Percentiles rank a stretch among this genome's conserved stretches.
These are phyloP conservation scores for Globisporangium viniferum DNA, from an alignment of 352 stramenopile species.

Conservation along the genomic window DNA sequence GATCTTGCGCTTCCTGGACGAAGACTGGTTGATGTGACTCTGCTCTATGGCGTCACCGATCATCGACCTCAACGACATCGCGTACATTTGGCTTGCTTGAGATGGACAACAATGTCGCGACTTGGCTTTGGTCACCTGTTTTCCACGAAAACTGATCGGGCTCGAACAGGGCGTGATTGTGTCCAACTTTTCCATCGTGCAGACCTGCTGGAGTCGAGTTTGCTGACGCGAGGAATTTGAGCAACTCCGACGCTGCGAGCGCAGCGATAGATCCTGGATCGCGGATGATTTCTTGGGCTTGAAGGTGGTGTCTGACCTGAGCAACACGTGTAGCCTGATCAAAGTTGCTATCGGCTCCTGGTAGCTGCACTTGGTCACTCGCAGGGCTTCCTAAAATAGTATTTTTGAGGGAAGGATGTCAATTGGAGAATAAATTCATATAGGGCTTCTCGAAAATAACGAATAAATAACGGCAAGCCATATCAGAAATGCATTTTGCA, in stretches of 20 bases:
- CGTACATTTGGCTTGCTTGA: slow-evolving; percentile 6
- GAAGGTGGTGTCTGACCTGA: slow-evolving; percentile 13
- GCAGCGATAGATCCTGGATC: not conserved
- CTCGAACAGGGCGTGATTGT: not conserved
- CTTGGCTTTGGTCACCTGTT: not conserved
- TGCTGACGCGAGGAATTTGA: slow-evolving; percentile 5
- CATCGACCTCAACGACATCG: not conserved
- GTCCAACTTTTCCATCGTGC: not conserved
- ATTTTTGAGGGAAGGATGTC: too few species aligned
- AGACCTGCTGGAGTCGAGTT: not conserved
- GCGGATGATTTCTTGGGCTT: not conserved
- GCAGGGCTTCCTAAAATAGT: too few species aligned
- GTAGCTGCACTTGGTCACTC: not conserved
- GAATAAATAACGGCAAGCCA: too few species aligned
- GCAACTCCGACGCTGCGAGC: not conserved
- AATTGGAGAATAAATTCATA: too few species aligned
- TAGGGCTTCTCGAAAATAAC: too few species aligned
- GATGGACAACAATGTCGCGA: not conserved
- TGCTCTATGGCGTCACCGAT: not conserved
- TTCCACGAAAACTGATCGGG: slow-evolving; percentile 6
- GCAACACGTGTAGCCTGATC: slow-evolving; percentile 4
- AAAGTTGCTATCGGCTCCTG: not conserved
- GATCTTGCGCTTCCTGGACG: not conserved
- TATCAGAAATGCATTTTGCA: too few species aligned
- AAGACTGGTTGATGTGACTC: not conserved